Base-by-base conservation (phyloP, 1,139 yeast genomes). In the Hemisphaericaspora xylanilytica region DNA sequence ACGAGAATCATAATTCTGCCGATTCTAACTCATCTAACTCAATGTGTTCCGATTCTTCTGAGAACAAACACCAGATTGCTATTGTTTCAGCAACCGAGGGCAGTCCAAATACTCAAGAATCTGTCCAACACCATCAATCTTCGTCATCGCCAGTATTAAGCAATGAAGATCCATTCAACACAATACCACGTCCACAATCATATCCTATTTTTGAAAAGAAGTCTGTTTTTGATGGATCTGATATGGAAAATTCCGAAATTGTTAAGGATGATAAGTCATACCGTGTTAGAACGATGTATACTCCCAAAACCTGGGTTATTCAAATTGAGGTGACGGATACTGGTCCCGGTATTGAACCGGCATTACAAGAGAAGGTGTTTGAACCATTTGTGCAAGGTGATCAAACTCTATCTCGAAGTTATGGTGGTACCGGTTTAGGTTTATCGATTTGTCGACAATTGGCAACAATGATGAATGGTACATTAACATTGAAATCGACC, bases 341-440 rank as follows among this genome's bases (percentile, higher is more conserved):
- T 0, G 98, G 98, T 4, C 88, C 96, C 0, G 98, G 97, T 44
- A 88, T 92, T 38, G 89, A 85, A 34, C 81, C 84, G 13, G 77
- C 81, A 1, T 65, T 86, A 40, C 94, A 87, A 52, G 84, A 83
- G 35, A 82, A 84, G 48, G 92, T 92, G 1, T 92, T 92, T 63
- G 97, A 92, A 56, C 97, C 97, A 3, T 92, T 92, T 65, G 88
- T 88, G 24, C 98, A 90, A 63, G 97, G 97, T 32, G 97, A 92
- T 54, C 97, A 90, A 60, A 89, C 97, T 0, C 71, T 90, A 28
- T 85, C 95, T 3, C 73, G 96, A 58, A 86, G 90, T 39, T 85
- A 86, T 56, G 96, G 97, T 41, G 98, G 98, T 49, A 89, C 97
- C 0, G 98, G 98, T 7, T 70, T 92, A 39, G 98, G 98, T 2